Percentiles rank a stretch among this genome's conserved stretches.
Conservation (phyloP, 371 early-diverging fungal genomes). For the Lichtheimia hyalospora region DNA sequence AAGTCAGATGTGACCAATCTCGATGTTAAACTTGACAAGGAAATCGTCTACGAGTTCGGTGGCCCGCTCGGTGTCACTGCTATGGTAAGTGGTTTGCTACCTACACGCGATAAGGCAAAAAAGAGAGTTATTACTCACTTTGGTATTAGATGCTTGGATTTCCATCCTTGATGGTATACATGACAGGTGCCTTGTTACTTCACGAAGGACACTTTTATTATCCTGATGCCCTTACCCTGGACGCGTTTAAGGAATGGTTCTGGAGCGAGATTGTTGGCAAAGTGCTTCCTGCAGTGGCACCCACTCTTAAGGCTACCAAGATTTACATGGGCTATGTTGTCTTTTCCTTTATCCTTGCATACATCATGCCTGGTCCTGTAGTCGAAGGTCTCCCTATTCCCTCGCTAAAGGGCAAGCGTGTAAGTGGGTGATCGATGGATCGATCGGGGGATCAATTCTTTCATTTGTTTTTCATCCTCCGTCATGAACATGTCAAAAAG, state of each 20-base stretch:
- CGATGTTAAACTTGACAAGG: constrained; percentile 59
- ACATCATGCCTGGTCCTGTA: constrained; percentile 68
- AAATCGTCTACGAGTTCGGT: constrained; percentile 73
- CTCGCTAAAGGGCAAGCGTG: constrained; percentile 57
- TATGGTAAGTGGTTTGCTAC: constrained; percentile 29
- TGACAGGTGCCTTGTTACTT: constrained; percentile 69
- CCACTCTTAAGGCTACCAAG: constrained; percentile 52
- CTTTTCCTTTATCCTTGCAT: constrained; percentile 59
- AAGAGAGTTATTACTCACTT: no score
- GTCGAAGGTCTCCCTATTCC: constrained; percentile 72
- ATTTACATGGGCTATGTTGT: constrained; percentile 63
- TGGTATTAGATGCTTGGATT: constrained; percentile 56
- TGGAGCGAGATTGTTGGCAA: constrained; percentile 44
- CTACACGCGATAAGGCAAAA: no score
- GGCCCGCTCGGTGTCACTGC: constrained; percentile 67
- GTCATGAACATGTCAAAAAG: no score
- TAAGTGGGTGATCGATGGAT: constrained; percentile 13
- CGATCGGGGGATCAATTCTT: no score
- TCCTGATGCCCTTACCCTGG: constrained; percentile 43
- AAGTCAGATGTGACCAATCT: constrained; percentile 32
- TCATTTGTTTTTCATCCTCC: no score
- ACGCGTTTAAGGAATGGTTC: constrained; percentile 40
- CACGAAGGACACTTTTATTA: constrained; percentile 59
- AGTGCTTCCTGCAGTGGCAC: constrained; percentile 46
- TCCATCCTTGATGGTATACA: constrained; percentile 73